These are phyloP conservation scores for Aristolochia fimbriata DNA, from an alignment of 164 flowering plant species.

Conservation along the genomic window DNA sequence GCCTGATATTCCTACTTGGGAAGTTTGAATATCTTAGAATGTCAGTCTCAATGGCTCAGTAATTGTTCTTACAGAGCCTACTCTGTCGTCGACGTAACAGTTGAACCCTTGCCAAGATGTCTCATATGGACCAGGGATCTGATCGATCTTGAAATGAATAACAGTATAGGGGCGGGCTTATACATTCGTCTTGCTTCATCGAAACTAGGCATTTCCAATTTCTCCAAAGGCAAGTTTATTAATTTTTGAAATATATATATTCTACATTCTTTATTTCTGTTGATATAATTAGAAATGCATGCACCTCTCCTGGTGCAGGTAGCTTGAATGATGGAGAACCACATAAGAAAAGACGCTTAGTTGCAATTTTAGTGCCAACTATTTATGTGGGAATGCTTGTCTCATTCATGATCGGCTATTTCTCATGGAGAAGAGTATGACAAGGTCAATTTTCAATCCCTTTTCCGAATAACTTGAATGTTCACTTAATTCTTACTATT, in stretches of 20 bases:
- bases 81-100: not conserved
- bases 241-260: not conserved
- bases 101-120: not conserved
- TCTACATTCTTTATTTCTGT: not conserved
- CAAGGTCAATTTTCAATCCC: not conserved
- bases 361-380: not conserved
- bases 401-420: not conserved
- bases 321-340: not conserved
- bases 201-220: not conserved
- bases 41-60: not conserved
- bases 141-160: not conserved
- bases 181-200: slow-evolving; percentile 5
- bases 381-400: not conserved
- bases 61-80: slow-evolving; percentile 9
- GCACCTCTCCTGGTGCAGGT: not conserved
- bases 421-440: not conserved
- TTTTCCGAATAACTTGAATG: not conserved
- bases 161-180: not conserved
- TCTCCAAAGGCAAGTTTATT: not conserved
- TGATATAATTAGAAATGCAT: not conserved
- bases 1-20: slow-evolving; percentile 8
- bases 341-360: not conserved
- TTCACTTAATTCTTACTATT: not conserved
- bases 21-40: not conserved
- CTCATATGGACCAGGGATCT: slow-evolving; percentile 2